Evolutionary conservation across 768 basidiomycete species (phyloP).

Genomic region (Pleurotus platypus): DNA sequence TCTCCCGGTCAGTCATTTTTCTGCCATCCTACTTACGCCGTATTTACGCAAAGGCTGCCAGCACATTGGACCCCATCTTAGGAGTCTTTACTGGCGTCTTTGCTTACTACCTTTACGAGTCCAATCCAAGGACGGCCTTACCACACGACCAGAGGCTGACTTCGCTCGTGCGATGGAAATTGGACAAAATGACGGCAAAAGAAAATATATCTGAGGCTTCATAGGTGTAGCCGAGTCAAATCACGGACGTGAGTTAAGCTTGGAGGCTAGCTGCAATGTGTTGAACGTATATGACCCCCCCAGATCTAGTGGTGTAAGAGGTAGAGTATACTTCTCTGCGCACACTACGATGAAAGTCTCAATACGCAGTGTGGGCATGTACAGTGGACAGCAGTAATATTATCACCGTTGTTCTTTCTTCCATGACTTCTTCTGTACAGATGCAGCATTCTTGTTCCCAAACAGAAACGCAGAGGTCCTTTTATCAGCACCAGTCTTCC

Average conservation of each 20-base stretch:
- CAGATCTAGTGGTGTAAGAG: no score
- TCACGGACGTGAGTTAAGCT: no score
- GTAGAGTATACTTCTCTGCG: no score
- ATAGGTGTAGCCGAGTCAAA: no score
- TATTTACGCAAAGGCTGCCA: slow-evolving; percentile 23
- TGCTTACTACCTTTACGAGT: slow-evolving; percentile 80
- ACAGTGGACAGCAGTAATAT: background rate
- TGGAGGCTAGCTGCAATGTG: no score
- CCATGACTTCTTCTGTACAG: slow-evolving; percentile 57
- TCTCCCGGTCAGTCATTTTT: slow-evolving; percentile 42
- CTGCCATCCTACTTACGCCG: background rate
- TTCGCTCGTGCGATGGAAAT: slow-evolving; percentile 63
- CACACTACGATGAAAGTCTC: no score
- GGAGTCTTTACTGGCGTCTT: slow-evolving; percentile 76
- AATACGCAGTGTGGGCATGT: no score
- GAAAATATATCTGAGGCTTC: slow-evolving; percentile 4
- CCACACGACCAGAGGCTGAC: slow-evolving; percentile 50
- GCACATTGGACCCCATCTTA: slow-evolving; percentile 65
- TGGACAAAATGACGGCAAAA: slow-evolving; percentile 40
- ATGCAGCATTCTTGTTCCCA: slow-evolving; percentile 67
- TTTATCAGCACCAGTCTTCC: slow-evolving; percentile 79
- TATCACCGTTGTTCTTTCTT: slow-evolving; percentile 32
- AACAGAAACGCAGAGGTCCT: slow-evolving; percentile 79
- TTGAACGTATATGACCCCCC: no score
- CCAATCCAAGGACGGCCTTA: slow-evolving; percentile 69